Evolutionary conservation across 495 filamentous ascomycete genomes (phyloP).

Genomic region (Penicillium maclennaniae): DNA sequence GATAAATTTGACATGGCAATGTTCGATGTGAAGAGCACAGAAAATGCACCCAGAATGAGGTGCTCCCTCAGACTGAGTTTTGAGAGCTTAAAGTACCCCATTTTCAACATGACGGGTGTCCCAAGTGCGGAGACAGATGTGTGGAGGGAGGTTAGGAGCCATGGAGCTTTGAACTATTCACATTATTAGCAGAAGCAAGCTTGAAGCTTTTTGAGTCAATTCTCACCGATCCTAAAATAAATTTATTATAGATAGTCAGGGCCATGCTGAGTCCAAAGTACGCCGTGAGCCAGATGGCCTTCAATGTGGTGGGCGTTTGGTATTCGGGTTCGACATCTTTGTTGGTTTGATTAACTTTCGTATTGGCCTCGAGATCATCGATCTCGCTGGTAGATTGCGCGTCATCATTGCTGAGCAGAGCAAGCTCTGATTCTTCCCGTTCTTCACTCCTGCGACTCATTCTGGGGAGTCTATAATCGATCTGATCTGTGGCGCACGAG

Average conservation of each 20-base stretch:
- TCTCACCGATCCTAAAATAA: conserved; percentile 14
- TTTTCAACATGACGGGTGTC: conserved; percentile 11
- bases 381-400: conserved; percentile 1
- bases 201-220: background rate
- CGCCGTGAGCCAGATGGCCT: conserved; percentile 14
- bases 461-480: background rate
- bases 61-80: conserved; percentile 9
- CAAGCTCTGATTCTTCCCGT: conserved; percentile 11
- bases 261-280: conserved; percentile 19
- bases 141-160: conserved; percentile 16
- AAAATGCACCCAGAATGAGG: conserved; percentile 14
- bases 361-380: conserved; percentile 12
- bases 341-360: background rate
- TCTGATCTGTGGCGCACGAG: too few relatives aligned
- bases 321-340: conserved; percentile 10
- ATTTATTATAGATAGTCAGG: conserved; percentile 17
- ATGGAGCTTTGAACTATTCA: conserved; percentile 16
- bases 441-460: conserved; percentile 6
- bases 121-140: conserved; percentile 12
- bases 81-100: conserved; percentile 15
- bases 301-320: conserved; percentile 13
- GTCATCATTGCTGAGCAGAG: conserved; percentile 12
- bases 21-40: conserved; percentile 15
- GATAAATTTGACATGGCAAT: conserved; percentile 20
- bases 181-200: background rate